Percentiles rank a stretch among this genome's conserved stretches.
These are phyloP conservation scores for Beauveria sp. DNA, from an alignment of 2,329 filamentous ascomycete genomes.

Conservation along the genomic window DNA sequence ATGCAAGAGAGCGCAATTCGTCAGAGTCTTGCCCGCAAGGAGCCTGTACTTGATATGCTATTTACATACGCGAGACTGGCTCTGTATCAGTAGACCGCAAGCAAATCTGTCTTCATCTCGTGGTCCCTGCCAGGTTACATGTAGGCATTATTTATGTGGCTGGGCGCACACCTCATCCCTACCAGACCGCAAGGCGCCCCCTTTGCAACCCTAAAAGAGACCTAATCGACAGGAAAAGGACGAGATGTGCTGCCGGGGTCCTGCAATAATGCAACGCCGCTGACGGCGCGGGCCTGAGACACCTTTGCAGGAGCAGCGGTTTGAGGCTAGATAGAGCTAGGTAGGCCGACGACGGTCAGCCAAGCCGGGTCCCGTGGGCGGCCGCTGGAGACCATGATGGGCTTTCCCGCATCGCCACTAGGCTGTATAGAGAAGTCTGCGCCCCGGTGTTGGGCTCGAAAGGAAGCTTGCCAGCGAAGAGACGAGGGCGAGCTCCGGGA, in stretches of 20 bases:
- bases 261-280: not conserved
- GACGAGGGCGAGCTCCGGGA: not conserved
- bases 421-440: not conserved
- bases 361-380: not conserved
- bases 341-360: constrained; percentile 16
- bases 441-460: not conserved
- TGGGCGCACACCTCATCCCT: not conserved
- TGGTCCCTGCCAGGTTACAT: not conserved
- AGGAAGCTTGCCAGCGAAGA: not conserved
- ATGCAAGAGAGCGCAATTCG: not conserved
- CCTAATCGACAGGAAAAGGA: not conserved
- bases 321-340: not conserved
- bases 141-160: not conserved
- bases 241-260: not conserved
- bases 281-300: not conserved
- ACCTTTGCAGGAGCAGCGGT: not conserved
- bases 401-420: constrained; percentile 4
- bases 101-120: not conserved
- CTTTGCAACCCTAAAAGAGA: not conserved
- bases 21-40: not conserved
- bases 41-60: not conserved
- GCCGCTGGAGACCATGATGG: not conserved
- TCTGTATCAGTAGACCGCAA: not conserved
- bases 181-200: not conserved
- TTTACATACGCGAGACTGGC: not conserved